Evolutionary conservation across 2,329 filamentous ascomycete genomes (phyloP), one percentile per base, ranked within the genome.

Genomic region (Exophiala sp.): DNA sequence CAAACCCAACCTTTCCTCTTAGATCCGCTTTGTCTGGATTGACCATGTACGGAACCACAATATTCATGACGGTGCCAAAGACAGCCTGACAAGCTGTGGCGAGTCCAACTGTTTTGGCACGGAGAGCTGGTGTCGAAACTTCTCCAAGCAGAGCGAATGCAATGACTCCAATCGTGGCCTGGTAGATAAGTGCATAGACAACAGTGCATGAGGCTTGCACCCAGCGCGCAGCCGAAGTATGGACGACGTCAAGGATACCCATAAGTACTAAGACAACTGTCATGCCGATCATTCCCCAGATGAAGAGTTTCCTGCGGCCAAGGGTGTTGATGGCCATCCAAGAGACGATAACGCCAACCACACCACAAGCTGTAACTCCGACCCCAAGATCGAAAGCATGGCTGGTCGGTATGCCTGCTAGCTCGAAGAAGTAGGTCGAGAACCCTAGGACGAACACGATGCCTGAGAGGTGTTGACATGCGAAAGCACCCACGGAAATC

Each of bases 381-480:
- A 73, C 68, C 4, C 69, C 70, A 16, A 72, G 65, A n/a, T 69
- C 62, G 51, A 74, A 75, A 1, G 71, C 67, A 38, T 70, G 53
- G 12, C 65, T 65, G n/a, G 63, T 60, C n/a, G 61, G 54, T 32
- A 72, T 59, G 20, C 65, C 65, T 12, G 64, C 62, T 32, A 63
- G 70, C 45, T 75, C 64, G 65, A 78, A 77, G 67, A 78, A 78
- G 63, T 78, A 78, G 3, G 71, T 75, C 4, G 69, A 68, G 60
- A 73, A 76, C 29, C 72, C 72, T 24, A 70, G 60, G 5, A 75
- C 70, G 48, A 76, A 71, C 65, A 71, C 62, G 40, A 73, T 69
- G 1, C 72, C 73, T n/a, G 68, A 70, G 3, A 75, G 59, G 50
- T 73, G 69, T 52, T 77, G 73, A 45, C 72, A 72, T 24, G 68